These are phyloP conservation scores for Aristolochia californica DNA, from an alignment of 164 flowering plant species.

Conservation along the genomic window DNA sequence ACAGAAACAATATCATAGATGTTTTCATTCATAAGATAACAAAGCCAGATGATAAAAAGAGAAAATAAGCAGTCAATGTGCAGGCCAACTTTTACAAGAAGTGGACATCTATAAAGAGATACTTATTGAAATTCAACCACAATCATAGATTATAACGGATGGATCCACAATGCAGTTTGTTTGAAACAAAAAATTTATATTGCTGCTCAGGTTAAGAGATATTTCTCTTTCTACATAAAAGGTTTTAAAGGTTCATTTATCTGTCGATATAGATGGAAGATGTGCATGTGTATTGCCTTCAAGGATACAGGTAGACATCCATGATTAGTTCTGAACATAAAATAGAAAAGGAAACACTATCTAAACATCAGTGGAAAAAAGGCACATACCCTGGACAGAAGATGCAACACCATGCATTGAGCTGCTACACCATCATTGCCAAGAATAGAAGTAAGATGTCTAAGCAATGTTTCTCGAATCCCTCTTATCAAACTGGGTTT, in stretches of 20 bases:
- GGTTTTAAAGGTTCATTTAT: neutral
- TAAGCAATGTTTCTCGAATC: constrained; percentile 51
- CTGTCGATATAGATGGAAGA: neutral
- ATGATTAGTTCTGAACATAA: neutral
- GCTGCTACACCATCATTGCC: constrained; percentile 86
- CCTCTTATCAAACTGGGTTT: constrained; percentile 36
- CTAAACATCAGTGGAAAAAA: neutral
- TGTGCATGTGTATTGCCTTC: neutral
- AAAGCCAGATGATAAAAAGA: too few relatives aligned
- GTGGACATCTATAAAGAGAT: too few relatives aligned
- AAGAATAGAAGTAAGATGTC: constrained; percentile 61
- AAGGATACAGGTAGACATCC: neutral
- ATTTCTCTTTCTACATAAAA: neutral
- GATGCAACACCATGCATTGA: constrained; percentile 78
- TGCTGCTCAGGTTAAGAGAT: neutral
- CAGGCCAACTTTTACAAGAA: too few relatives aligned
- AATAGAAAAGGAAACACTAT: neutral
- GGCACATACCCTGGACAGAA: constrained; percentile 57
- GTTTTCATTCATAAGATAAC: too few relatives aligned
- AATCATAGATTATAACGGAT: too few relatives aligned
- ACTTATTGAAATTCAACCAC: too few relatives aligned
- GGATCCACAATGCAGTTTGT: too few relatives aligned
- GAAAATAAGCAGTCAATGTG: too few relatives aligned
- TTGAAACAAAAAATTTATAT: neutral
- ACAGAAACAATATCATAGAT: too few relatives aligned